Conservation (phyloP, 1,284 basidiomycete species). For the Ganoderma sinense region DNA sequence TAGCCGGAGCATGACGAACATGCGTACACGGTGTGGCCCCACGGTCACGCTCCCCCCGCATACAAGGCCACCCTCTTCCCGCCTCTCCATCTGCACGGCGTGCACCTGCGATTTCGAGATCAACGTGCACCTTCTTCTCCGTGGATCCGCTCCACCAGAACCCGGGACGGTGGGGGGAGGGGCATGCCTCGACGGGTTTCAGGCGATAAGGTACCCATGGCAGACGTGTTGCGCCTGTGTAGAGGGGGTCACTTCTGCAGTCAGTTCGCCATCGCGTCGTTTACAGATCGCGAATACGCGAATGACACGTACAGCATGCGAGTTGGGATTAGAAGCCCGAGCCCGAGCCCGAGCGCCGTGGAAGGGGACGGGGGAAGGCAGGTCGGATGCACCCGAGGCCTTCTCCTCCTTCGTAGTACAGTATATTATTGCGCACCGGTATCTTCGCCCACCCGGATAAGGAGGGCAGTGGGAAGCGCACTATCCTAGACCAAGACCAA, state of each 20-base stretch:
- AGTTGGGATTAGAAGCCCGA: not conserved
- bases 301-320: slow-evolving; percentile 1
- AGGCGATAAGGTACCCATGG: not conserved
- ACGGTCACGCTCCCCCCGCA: slow-evolving; percentile 23
- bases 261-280: not conserved
- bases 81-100: not conserved
- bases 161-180: not conserved
- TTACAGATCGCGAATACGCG: not conserved
- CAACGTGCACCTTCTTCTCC: not conserved
- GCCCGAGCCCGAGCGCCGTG: not conserved
- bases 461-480: not conserved
- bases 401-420: not conserved
- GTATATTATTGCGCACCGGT: slow-evolving; percentile 7
- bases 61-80: not conserved
- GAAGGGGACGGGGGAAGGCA: slow-evolving; percentile 8
- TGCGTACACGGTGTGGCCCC: slow-evolving; percentile 22
- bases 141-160: slow-evolving; percentile 8
- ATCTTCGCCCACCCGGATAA: not conserved
- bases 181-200: not conserved
- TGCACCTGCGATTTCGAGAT: not conserved
- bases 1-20: slow-evolving; percentile 9
- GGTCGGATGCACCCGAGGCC: not conserved
- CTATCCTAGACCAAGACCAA: not conserved
- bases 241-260: not conserved
- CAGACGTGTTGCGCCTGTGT: not conserved